These are phyloP conservation scores for Trypanosoma cruzi DNA, from an alignment of 208 protist genomes.

Conservation along the genomic window DNA sequence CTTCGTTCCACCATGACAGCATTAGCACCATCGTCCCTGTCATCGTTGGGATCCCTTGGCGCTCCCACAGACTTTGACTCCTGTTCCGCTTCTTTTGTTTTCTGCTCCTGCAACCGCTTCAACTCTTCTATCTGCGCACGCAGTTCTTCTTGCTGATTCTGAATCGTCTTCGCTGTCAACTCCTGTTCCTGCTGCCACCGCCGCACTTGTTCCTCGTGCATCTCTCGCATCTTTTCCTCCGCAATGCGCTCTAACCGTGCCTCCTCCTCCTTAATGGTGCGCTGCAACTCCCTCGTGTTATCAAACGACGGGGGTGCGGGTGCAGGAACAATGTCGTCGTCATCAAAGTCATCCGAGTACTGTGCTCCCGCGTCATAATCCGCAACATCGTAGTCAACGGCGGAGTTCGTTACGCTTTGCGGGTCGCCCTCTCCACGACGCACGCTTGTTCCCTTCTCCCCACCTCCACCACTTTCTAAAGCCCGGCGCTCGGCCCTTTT, in stretches of 20 bases:
- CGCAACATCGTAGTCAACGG: slow-evolving; percentile 26
- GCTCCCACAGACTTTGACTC: background rate
- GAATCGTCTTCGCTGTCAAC: slow-evolving; percentile 19
- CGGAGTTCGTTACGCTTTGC: slow-evolving; percentile 19
- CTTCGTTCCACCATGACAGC: slow-evolving; percentile 7
- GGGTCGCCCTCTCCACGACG: background rate
- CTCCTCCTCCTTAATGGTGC: slow-evolving; percentile 29
- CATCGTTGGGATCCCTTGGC: background rate
- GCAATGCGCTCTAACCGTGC: slow-evolving; percentile 36
- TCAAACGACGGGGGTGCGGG: slow-evolving; percentile 16
- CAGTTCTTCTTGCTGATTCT: slow-evolving; percentile 31
- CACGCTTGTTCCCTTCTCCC: background rate
- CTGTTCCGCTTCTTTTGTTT: slow-evolving; percentile 21
- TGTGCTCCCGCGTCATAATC: slow-evolving; percentile 30
- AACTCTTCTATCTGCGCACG: slow-evolving; percentile 41
- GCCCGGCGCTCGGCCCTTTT: slow-evolving; percentile 11
- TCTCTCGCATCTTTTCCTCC: slow-evolving; percentile 33
- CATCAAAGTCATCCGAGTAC: slow-evolving; percentile 76
- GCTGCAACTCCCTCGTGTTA: slow-evolving; percentile 26
- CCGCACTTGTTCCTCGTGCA: slow-evolving; percentile 45
- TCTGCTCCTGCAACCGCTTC: slow-evolving; percentile 36
- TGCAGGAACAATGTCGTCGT: slow-evolving; percentile 47
- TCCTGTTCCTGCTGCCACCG: slow-evolving; percentile 41
- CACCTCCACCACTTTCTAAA: slow-evolving; percentile 4
- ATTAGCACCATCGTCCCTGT: slow-evolving; percentile 12